Conservation (phyloP, 78 protist species). For the Paratrimastix pyriformis region DNA sequence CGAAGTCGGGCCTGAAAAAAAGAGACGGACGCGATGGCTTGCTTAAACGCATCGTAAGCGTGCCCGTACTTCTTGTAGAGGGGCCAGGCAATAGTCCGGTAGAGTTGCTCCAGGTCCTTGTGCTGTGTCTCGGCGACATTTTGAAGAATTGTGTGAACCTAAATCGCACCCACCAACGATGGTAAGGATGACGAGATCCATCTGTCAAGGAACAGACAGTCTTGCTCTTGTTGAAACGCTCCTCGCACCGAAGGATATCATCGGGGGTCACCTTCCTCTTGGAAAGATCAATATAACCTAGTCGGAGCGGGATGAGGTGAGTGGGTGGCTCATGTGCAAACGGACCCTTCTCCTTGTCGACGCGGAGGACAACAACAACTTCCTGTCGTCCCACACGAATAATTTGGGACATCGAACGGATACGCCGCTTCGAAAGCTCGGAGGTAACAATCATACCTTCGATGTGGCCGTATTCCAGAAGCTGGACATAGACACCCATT, state of each 20-base stretch:
- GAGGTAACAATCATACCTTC: conserved; percentile 90
- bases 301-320: not conserved
- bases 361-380: conserved; percentile 88
- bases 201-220: no score
- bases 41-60: conserved; percentile 83
- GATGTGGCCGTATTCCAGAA: conserved; percentile 58
- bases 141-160: conserved; percentile 76
- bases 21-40: conserved; percentile 19
- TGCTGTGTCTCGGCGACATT: conserved; percentile 56
- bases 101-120: conserved; percentile 44
- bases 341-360: conserved; percentile 87
- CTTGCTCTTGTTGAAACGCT: conserved; percentile 71
- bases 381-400: conserved; percentile 80
- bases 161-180: no score
- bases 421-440: conserved; percentile 89
- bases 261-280: conserved; percentile 82
- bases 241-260: conserved; percentile 68
- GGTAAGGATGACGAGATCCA: no score
- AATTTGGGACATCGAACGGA: conserved; percentile 81
- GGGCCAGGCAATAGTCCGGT: conserved; percentile 73
- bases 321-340: not conserved
- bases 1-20: not conserved
- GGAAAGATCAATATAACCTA: conserved; percentile 90
- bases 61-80: conserved; percentile 64
- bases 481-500: conserved; percentile 84